A percentile compares a stretch with the other conserved stretches of the same genome.
phyloP scores from a whole-genome alignment of 1,139 yeast genomes.

The Hyphopichia wangnamkhiaoensis region DNA sequence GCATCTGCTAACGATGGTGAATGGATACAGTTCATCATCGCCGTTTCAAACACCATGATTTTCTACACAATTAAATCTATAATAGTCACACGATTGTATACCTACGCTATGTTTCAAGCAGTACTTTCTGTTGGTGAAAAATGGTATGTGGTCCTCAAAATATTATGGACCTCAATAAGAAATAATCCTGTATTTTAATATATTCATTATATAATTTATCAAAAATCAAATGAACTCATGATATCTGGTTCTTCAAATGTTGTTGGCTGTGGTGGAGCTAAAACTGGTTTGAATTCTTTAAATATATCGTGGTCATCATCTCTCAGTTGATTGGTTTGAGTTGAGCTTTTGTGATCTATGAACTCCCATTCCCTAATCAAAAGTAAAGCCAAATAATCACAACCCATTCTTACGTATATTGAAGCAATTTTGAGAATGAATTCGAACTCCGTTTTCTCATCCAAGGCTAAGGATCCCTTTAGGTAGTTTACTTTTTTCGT shows the following conservation, averaged over 20 bases:
- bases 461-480: slow-evolving; percentile 49
- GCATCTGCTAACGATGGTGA: slow-evolving; percentile 7
- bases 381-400: slow-evolving; percentile 73
- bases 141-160: not conserved
- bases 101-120: slow-evolving; percentile 15
- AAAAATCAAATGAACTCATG: slow-evolving; percentile 68
- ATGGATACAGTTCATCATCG: slow-evolving; percentile 15
- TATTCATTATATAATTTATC: not conserved
- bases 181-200: not conserved
- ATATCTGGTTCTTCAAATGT: slow-evolving; percentile 74
- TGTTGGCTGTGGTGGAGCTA: slow-evolving; percentile 47
- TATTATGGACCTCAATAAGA: not conserved
- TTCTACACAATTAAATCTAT: slow-evolving; percentile 18
- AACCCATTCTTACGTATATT: slow-evolving; percentile 86
- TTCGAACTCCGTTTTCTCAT: slow-evolving; percentile 53
- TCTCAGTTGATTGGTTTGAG: slow-evolving; percentile 9
- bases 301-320: slow-evolving; percentile 1
- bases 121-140: not conserved
- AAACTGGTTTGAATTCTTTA: slow-evolving; percentile 5
- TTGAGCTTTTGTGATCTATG: slow-evolving; percentile 20
- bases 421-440: slow-evolving; percentile 63
- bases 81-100: slow-evolving; percentile 20
- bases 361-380: slow-evolving; percentile 73
- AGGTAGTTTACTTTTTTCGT: slow-evolving; percentile 47
- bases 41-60: slow-evolving; percentile 16